A percentile compares a stretch with the other conserved stretches of the same genome.
Evolutionary conservation across 2,329 filamentous ascomycete genomes (phyloP).

Genomic region (Talaromyces atroroseus): DNA sequence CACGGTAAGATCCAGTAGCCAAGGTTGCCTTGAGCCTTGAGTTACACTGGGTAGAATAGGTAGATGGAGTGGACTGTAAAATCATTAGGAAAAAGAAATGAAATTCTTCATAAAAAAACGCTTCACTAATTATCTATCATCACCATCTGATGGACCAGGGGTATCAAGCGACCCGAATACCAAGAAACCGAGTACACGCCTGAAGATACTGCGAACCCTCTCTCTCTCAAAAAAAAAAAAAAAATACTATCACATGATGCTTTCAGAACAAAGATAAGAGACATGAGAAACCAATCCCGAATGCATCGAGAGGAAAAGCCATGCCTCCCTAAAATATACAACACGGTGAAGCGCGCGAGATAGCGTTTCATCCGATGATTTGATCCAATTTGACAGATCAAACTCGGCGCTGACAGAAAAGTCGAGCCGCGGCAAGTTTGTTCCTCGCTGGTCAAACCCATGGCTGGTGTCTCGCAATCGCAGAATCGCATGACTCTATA

Average conservation of each 20-base stretch:
- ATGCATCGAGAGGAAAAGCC: constrained; percentile 40
- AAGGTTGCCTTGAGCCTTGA: background rate
- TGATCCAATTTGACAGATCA: constrained; percentile 2
- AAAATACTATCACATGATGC: constrained; percentile 2
- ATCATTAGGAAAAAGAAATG: background rate
- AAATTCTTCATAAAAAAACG: background rate
- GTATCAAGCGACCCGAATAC: constrained; percentile 12
- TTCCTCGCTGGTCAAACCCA: background rate
- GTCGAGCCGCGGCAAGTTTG: background rate
- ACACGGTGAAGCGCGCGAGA: background rate
- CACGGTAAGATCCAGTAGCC: background rate
- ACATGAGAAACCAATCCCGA: constrained; percentile 41
- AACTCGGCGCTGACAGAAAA: constrained; percentile 4
- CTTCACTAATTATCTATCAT: constrained; percentile 9
- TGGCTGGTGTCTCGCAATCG: background rate
- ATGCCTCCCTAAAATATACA: constrained; percentile 34
- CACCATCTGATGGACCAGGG: constrained; percentile 8
- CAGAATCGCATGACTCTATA: constrained; percentile 28
- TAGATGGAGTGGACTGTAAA: background rate
- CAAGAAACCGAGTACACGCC: constrained; percentile 9
- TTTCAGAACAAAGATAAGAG: constrained; percentile 16
- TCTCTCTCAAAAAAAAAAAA: background rate
- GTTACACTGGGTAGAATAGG: no score
- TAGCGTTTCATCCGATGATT: background rate
- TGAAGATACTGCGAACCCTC: constrained; percentile 1